Evolutionary conservation across 768 basidiomycete species (phyloP).

Genomic region (Stropharia rugosoannulata): DNA sequence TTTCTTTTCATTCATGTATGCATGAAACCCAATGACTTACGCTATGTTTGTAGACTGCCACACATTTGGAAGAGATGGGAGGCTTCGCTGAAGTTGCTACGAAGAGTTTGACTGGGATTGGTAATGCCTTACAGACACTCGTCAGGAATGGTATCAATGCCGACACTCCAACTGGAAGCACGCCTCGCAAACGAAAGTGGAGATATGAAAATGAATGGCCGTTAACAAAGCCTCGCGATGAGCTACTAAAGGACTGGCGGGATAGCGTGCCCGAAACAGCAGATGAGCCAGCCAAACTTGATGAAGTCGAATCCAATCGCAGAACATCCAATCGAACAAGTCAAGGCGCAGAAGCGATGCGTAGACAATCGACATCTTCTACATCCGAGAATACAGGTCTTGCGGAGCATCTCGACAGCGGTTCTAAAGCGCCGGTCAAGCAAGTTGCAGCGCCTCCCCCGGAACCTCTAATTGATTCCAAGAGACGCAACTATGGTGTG

Average conservation of each 20-base stretch:
- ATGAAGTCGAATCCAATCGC: neutral
- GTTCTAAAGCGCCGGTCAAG: neutral
- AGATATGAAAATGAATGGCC: constrained; percentile 72
- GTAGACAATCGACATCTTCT: constrained; percentile 1
- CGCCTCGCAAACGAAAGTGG: constrained; percentile 77
- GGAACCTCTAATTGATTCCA: constrained; percentile 42
- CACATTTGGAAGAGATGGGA: constrained; percentile 15
- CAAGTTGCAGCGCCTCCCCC: constrained; percentile 7
- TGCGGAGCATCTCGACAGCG: neutral
- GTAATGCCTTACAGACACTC: constrained; percentile 49
- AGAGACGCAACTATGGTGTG: constrained; percentile 37
- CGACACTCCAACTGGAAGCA: constrained; percentile 68
- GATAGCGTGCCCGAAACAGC: neutral
- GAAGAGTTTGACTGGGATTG: constrained; percentile 46
- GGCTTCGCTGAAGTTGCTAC: constrained; percentile 41
- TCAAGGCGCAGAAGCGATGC: constrained; percentile 2
- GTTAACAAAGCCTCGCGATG: constrained; percentile 61
- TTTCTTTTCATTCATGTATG: neutral
- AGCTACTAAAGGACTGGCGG: constrained; percentile 54
- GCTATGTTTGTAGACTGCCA: constrained; percentile 27
- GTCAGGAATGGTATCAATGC: constrained; percentile 57
- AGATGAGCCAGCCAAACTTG: neutral
- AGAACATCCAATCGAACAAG: neutral
- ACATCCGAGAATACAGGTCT: constrained; percentile 10
- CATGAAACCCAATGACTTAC: constrained; percentile 1